Evolutionary conservation across 2,329 filamentous ascomycete species (phyloP), one percentile per base, ranked within the genome.

Genomic region (Sarocladiaceae sp.): DNA sequence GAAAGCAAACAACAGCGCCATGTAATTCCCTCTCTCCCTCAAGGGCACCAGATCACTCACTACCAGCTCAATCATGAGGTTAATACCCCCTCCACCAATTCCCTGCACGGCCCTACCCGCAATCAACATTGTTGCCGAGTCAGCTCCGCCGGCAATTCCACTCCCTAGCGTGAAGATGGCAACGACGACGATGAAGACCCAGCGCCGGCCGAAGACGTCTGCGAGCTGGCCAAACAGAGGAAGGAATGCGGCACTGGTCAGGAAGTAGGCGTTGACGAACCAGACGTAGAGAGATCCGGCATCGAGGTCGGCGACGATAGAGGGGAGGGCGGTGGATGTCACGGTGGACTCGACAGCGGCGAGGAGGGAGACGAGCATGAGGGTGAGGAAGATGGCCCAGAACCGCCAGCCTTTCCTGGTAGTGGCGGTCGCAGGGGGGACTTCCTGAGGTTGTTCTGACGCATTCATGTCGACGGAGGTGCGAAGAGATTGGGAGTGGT

Each of bases 61-160:
- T n/a, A 59, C 51, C 20, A 53, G 48, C 56, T 65, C 59, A 21
- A 57, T 50, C 13, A 65, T 50, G 16, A 62, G 45, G 33, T 53
- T 57, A 32, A 67, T 59, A 4, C 65, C 66, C 7, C 58, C 61
- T 2, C 50, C 55, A 0, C 67, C 65, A 1, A 62, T 42, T 0
- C 79, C 78, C 45, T 82, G 76, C 1, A 82, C 51, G 0, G 48
- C 57, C 1, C 67, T 59, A 5, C 63, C 68, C 3, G 63, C 67
- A 13, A 83, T 76, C 2, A 84, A 59, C 53, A 70, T 69, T 0
- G 50, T 53, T 1, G 59, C 61, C 6, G 50, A 67, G 0, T 53
- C 62, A 0, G 77, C 70, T 2, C 59, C 63, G 1, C 69, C 72
- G 23, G 56, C 59, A 4, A 53, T 44, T 15, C 48, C 44, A 13